Conservation (phyloP, 192 early-diverging fungal species). For the Funneliformis geosporum region DNA sequence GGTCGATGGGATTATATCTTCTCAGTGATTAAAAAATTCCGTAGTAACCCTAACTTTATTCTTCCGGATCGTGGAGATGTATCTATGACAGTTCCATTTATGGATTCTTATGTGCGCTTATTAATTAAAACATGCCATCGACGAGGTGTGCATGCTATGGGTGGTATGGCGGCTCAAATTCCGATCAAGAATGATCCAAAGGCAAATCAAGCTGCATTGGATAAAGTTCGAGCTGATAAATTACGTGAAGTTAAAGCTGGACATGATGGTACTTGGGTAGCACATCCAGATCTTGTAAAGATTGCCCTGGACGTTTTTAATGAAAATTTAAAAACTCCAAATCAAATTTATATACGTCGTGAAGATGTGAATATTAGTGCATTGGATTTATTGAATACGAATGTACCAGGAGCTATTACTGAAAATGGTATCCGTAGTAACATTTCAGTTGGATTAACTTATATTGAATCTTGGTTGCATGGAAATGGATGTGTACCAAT, state of each 20-base stretch:
- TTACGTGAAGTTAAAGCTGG: slow-evolving; percentile 93
- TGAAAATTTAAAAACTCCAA: slow-evolving; percentile 93
- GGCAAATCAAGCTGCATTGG: slow-evolving; percentile 89
- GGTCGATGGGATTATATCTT: slow-evolving; percentile 99
- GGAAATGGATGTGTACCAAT: slow-evolving; percentile 97
- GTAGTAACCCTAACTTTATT: slow-evolving; percentile 80
- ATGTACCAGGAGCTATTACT: slow-evolving; percentile 75
- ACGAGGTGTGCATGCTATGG: slow-evolving; percentile 99
- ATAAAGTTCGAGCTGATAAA: slow-evolving; percentile 95
- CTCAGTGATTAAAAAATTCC: slow-evolving; percentile 97
- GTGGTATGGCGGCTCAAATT: slow-evolving; percentile 99
- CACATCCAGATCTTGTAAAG: slow-evolving; percentile 93
- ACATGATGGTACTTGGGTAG: slow-evolving; percentile 96
- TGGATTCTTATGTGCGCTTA: slow-evolving; percentile 96
- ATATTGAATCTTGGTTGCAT: slow-evolving; percentile 96
- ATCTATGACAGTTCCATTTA: slow-evolving; percentile 95
- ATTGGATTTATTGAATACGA: slow-evolving; percentile 80
- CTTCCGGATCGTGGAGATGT: slow-evolving; percentile 91
- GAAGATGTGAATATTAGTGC: slow-evolving; percentile 87
- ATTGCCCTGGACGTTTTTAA: slow-evolving; percentile 89
- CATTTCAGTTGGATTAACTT: slow-evolving; percentile 87
- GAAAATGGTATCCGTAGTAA: slow-evolving; percentile 91
- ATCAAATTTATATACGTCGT: slow-evolving; percentile 92
- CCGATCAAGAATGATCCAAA: slow-evolving; percentile 92
- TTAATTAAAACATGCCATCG: slow-evolving; percentile 98